phyloP scores from a whole-genome alignment of 2,329 filamentous ascomycete genomes.

The Fusarium sp. region DNA sequence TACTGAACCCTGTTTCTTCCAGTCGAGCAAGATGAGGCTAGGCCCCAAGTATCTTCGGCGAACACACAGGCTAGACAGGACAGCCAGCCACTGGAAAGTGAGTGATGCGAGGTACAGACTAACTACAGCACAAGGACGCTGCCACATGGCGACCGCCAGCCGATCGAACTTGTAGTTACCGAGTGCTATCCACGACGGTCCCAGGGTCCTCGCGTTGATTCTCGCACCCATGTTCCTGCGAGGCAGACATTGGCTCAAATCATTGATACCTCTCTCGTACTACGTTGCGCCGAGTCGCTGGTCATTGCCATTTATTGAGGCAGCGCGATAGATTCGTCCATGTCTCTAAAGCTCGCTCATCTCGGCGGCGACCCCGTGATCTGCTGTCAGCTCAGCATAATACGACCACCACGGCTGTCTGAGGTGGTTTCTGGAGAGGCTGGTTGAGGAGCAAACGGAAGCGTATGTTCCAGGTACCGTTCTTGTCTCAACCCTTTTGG shows the following conservation, averaged over 20 bases:
- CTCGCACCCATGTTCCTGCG: conserved; percentile 7
- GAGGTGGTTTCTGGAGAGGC: conserved; percentile 25
- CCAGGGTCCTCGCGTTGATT: conserved; percentile 15
- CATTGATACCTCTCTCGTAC: conserved; percentile 3
- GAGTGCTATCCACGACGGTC: conserved; percentile 21
- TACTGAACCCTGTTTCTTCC: conserved; percentile 19
- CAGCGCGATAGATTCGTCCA: conserved; percentile 4
- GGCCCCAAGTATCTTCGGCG: not conserved
- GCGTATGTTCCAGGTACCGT: conserved; percentile 36
- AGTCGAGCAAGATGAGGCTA: conserved; percentile 37
- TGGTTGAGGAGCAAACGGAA: conserved; percentile 40
- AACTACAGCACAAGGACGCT: conserved; percentile 26
- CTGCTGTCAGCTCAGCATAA: conserved; percentile 48
- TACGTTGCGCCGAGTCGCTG: not conserved
- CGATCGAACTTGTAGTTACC: conserved; percentile 4
- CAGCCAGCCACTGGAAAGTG: not conserved
- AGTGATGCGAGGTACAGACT: conserved; percentile 28
- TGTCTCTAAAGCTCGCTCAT: conserved; percentile 34
- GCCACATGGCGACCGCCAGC: conserved; percentile 44
- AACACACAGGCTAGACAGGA: not conserved
- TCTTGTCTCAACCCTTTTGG: conserved; percentile 32
- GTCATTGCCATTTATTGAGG: not conserved
- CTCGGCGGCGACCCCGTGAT: conserved; percentile 42
- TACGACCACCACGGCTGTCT: conserved; percentile 37
- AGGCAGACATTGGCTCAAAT: conserved; percentile 17